Evolutionary conservation across 352 stramenopile species (phyloP), one percentile per base, ranked within the genome.

Genomic region (Phytopythium aichiense): DNA sequence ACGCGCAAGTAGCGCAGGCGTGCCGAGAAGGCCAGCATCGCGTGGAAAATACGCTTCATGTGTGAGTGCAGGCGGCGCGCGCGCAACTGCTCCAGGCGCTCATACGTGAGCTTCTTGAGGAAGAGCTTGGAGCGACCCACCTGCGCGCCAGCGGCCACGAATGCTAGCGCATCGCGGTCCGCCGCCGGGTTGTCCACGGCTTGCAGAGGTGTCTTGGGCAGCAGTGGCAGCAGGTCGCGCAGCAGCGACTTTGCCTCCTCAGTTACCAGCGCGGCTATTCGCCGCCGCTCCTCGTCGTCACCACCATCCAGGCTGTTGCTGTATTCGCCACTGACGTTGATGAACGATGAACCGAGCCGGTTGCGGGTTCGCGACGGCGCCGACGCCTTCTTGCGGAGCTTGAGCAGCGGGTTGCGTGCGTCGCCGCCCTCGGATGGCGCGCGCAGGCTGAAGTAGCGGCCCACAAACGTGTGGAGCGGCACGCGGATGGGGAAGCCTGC

Each of bases 121-220:
- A 99, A 99, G 60, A 98, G 96, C 71, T 99, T 99, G 2, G 94
- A 92, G 56, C 90, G 88, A 28, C 96, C 96, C 72, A 98, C 96
- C 68, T 99, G 95, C 64, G 91, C 63, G 13, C 83, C 83, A 20
- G 81, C 80, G 0, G 68, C 40, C n/a, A 89, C 73, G 35, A 81
- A 94, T 42, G 73, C 70, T 7, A 71, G 79, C 3, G 76, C 65
- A 38, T 89, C 73, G 64, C 81, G 70, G 58, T 93, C 81, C 23
- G 83, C 88, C 2, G 76, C 79, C 1, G 91, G 84, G 25, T 95
- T 69, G 54, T 94, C 81, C 63, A 94, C 89, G 1, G 86, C 91
- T 18, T 96, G 61, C 16, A 89, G 71, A 30, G 84, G 75, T 43
- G 84, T 75, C 63, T 97, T 94, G 0, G 92, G 96, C 28, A 98